Evolutionary conservation across 2,329 filamentous ascomycete species (phyloP).

Genomic region (Penicillium sp.): DNA sequence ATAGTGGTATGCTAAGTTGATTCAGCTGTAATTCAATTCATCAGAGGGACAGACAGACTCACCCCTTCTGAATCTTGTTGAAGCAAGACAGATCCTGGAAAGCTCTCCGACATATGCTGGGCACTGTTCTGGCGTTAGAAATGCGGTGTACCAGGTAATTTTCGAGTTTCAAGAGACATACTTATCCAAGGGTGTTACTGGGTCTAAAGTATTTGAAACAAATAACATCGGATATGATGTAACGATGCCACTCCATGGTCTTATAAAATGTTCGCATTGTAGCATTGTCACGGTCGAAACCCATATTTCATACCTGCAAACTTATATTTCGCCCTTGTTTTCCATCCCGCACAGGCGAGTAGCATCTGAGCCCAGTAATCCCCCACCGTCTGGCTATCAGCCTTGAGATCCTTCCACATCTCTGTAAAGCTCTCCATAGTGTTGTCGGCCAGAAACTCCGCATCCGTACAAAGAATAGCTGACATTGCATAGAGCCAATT

Average conservation of each 20-base stretch:
- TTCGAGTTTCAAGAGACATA: slow-evolving; percentile 4
- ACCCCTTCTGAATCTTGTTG: slow-evolving; percentile 46
- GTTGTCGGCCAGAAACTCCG: slow-evolving; percentile 22
- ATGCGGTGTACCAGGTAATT: background rate
- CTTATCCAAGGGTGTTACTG: slow-evolving; percentile 56
- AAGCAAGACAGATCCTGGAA: slow-evolving; percentile 47
- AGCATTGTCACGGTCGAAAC: background rate
- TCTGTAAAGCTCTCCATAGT: slow-evolving; percentile 21
- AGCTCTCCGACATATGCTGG: slow-evolving; percentile 39
- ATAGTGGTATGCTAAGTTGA: slow-evolving; percentile 32
- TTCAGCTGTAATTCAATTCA: background rate
- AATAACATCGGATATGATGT: slow-evolving; percentile 55
- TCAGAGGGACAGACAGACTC: slow-evolving; percentile 20
- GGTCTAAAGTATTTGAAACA: slow-evolving; percentile 58
- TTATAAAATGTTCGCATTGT: slow-evolving; percentile 7
- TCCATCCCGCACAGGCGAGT: slow-evolving; percentile 40
- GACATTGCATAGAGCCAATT: slow-evolving; percentile 30
- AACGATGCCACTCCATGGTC: slow-evolving; percentile 31
- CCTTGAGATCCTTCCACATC: slow-evolving; percentile 23
- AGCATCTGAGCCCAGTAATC: slow-evolving; percentile 42
- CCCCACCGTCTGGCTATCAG: slow-evolving; percentile 29
- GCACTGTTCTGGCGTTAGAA: slow-evolving; percentile 24
- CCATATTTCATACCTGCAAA: slow-evolving; percentile 29
- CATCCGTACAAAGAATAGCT: slow-evolving; percentile 35
- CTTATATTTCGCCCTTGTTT: slow-evolving; percentile 33